phyloP scores from a whole-genome alignment of 2,329 filamentous ascomycete species.

The Fusarium guadeloupense region DNA sequence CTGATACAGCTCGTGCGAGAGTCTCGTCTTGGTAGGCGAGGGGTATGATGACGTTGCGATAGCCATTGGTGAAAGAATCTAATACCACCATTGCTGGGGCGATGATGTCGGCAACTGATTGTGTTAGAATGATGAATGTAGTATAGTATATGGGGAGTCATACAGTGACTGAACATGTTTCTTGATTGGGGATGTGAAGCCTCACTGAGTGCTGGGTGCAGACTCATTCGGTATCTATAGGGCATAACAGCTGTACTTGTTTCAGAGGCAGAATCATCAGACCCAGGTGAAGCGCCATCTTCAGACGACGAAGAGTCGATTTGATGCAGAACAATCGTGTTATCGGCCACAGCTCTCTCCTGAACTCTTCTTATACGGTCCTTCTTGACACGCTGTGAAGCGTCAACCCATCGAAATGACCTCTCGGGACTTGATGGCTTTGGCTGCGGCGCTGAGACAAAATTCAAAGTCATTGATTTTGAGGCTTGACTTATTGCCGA shows the following conservation, averaged over 20 bases:
- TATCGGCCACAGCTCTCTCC: background rate
- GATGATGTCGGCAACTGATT: slow-evolving; percentile 47
- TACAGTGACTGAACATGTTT: slow-evolving; percentile 51
- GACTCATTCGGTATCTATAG: background rate
- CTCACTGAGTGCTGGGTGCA: slow-evolving; percentile 40
- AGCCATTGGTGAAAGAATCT: slow-evolving; percentile 50
- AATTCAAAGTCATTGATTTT: slow-evolving; percentile 1
- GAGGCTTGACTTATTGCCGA: background rate
- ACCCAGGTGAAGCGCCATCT: slow-evolving; percentile 11
- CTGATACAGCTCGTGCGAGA: slow-evolving; percentile 49
- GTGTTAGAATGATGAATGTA: background rate
- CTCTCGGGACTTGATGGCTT: slow-evolving; percentile 3
- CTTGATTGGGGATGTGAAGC: slow-evolving; percentile 43
- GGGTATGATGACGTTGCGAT: slow-evolving; percentile 51
- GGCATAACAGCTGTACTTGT: background rate
- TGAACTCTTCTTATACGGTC: slow-evolving; percentile 4
- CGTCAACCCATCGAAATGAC: slow-evolving; percentile 31
- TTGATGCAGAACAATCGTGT: background rate
- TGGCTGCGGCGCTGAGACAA: background rate
- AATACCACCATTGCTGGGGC: slow-evolving; percentile 53
- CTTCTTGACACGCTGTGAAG: slow-evolving; percentile 8
- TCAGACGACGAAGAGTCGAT: slow-evolving; percentile 14
- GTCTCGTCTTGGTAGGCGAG: slow-evolving; percentile 51
- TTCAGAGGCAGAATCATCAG: slow-evolving; percentile 3
- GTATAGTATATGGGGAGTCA: background rate